Percentiles rank a stretch among this genome's conserved stretches.
Conservation (phyloP, 768 basidiomycete species). For the Amanita fuliginea region DNA sequence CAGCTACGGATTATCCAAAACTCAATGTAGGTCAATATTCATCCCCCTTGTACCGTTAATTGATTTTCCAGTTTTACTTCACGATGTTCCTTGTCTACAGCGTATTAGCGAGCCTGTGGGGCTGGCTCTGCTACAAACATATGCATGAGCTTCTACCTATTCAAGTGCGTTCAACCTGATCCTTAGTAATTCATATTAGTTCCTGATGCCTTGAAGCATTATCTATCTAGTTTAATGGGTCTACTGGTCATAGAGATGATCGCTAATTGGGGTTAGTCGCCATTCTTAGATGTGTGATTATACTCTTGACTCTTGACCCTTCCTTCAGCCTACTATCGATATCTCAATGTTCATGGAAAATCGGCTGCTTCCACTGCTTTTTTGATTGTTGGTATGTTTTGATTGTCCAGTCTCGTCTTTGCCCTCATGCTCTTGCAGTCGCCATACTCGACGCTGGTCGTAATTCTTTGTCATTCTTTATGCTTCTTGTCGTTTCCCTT, state of each 20-base stretch:
- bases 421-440: conserved; percentile 32
- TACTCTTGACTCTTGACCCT: conserved; percentile 5
- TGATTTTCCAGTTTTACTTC: conserved; percentile 65
- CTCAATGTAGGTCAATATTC: conserved; percentile 57
- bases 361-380: conserved; percentile 74
- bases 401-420: background rate
- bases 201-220: conserved; percentile 43
- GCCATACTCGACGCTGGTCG: conserved; percentile 93
- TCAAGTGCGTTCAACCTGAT: conserved; percentile 38
- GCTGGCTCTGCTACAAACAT: conserved; percentile 71
- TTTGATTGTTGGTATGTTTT: conserved; percentile 72
- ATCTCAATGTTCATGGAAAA: conserved; percentile 80
- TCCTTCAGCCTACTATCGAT: conserved; percentile 76
- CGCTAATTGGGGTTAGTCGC: conserved; percentile 67
- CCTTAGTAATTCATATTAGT: background rate
- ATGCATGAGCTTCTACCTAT: conserved; percentile 79
- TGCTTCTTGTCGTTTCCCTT: conserved; percentile 85
- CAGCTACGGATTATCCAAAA: conserved; percentile 96
- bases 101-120: conserved; percentile 64
- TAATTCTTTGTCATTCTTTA: conserved; percentile 91
- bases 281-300: background rate
- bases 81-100: conserved; percentile 74
- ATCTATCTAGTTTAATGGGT: conserved; percentile 79
- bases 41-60: conserved; percentile 2
- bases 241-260: conserved; percentile 92